These are phyloP conservation scores for Dionaea muscipula DNA, from an alignment of 179 eudicot genomes.

Conservation along the genomic window DNA sequence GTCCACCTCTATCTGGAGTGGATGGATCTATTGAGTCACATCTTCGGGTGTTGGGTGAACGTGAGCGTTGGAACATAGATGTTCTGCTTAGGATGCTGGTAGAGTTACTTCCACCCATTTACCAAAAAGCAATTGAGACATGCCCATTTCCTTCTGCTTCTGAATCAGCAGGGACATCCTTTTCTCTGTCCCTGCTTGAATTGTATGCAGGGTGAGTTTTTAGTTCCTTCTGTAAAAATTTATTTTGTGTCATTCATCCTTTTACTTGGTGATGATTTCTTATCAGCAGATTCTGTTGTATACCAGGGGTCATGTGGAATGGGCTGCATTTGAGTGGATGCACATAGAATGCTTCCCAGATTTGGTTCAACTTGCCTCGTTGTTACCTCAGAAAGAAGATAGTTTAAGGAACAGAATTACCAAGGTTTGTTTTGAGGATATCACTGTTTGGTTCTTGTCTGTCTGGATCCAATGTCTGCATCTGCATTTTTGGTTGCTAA, in stretches of 20 bases:
- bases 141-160: conserved; percentile 63
- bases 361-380: conserved; percentile 64
- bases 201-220: conserved; percentile 57
- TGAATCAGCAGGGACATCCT: conserved; percentile 35
- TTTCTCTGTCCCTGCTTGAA: conserved; percentile 62
- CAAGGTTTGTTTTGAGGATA: conserved; percentile 31
- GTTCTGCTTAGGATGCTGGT: conserved; percentile 68
- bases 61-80: conserved; percentile 97
- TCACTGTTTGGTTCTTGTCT: conserved; percentile 7
- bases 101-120: conserved; percentile 66
- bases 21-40: conserved; percentile 90
- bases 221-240: conserved; percentile 4
- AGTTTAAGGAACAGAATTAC: conserved; percentile 55
- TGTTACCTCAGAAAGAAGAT: conserved; percentile 90
- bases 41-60: conserved; percentile 82
- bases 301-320: conserved; percentile 72
- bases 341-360: conserved; percentile 73
- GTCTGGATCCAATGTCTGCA: conserved; percentile 3
- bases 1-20: conserved; percentile 97
- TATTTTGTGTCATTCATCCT: conserved; percentile 4
- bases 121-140: conserved; percentile 64
- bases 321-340: conserved; percentile 97
- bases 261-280: neutral
- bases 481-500: conserved; percentile 3
- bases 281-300: conserved; percentile 19